Conservation (phyloP, 1,284 basidiomycete species). For the Boletus smithii region DNA sequence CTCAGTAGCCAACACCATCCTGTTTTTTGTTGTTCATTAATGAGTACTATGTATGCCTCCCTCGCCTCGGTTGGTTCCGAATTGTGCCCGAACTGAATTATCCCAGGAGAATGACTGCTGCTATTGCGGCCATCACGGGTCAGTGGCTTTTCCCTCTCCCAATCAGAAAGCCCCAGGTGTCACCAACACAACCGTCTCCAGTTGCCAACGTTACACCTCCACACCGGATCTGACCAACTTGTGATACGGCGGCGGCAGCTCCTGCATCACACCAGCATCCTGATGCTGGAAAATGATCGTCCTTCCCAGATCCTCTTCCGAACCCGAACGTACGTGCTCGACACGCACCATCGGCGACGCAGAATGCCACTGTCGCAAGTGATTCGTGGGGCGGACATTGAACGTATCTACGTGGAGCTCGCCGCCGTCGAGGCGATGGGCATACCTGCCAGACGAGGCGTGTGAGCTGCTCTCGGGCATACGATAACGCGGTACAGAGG, state of each 20-base stretch:
- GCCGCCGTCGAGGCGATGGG: background rate
- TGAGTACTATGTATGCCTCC: constrained; percentile 5
- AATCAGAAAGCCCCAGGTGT: background rate
- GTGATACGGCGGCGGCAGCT: constrained; percentile 29
- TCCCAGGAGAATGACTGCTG: background rate
- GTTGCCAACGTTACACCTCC: background rate
- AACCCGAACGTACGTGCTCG: background rate
- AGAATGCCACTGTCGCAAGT: constrained; percentile 25
- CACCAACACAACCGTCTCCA: constrained; percentile 1
- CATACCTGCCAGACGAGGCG: background rate
- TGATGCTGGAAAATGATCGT: constrained; percentile 19
- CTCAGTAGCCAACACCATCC: constrained; percentile 41
- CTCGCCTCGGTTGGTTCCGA: background rate
- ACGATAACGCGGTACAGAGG: background rate
- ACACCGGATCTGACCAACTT: constrained; percentile 8
- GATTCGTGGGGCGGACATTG: constrained; percentile 5
- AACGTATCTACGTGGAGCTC: background rate
- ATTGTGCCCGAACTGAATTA: background rate
- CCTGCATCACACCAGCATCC: constrained; percentile 19
- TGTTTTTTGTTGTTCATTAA: constrained; percentile 13
- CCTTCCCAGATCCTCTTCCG: background rate
- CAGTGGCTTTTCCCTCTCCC: background rate
- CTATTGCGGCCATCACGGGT: no score
- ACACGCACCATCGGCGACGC: constrained; percentile 9
- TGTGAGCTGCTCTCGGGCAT: background rate